Evolutionary conservation across 2,329 filamentous ascomycete species (phyloP).

Genomic region (Cordyceps pruinosa): DNA sequence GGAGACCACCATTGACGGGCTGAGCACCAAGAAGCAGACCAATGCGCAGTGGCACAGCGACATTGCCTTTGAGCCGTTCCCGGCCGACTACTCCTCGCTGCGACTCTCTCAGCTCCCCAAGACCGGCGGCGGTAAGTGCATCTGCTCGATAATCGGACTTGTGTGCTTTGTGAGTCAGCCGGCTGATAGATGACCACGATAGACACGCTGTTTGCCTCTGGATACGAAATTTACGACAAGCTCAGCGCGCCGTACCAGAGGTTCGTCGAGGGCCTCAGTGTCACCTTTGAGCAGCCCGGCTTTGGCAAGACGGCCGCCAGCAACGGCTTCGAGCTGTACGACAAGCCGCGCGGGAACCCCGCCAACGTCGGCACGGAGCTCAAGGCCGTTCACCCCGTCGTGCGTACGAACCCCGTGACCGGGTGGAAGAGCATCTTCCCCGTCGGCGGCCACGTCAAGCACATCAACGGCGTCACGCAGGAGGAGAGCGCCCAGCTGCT

Average conservation of each 20-base stretch:
- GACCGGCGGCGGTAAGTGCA: conserved; percentile 42
- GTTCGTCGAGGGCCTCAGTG: conserved; percentile 54
- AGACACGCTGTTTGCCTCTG: conserved; percentile 61
- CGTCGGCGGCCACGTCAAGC: conserved; percentile 42
- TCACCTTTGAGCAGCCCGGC: conserved; percentile 42
- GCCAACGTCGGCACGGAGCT: conserved; percentile 43
- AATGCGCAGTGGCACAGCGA: conserved; percentile 53
- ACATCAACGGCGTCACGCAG: conserved; percentile 43
- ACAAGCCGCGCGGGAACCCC: conserved; percentile 38
- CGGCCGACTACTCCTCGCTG: conserved; percentile 56
- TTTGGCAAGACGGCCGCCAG: conserved; percentile 42
- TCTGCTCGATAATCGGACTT: not conserved
- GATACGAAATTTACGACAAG: conserved; percentile 60
- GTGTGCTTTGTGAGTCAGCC: not conserved
- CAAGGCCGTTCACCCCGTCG: conserved; percentile 45
- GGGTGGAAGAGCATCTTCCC: conserved; percentile 52
- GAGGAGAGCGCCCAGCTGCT: conserved; percentile 43
- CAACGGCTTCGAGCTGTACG: conserved; percentile 40
- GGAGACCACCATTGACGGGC: conserved; percentile 27
- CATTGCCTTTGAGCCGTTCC: conserved; percentile 58
- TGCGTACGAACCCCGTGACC: conserved; percentile 52
- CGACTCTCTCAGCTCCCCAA: conserved; percentile 46
- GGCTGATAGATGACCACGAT: not conserved
- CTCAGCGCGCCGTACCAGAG: conserved; percentile 48
- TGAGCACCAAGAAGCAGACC: conserved; percentile 36